phyloP scores from a whole-genome alignment of 495 filamentous ascomycete species.

The Terfezia boudieri region DNA sequence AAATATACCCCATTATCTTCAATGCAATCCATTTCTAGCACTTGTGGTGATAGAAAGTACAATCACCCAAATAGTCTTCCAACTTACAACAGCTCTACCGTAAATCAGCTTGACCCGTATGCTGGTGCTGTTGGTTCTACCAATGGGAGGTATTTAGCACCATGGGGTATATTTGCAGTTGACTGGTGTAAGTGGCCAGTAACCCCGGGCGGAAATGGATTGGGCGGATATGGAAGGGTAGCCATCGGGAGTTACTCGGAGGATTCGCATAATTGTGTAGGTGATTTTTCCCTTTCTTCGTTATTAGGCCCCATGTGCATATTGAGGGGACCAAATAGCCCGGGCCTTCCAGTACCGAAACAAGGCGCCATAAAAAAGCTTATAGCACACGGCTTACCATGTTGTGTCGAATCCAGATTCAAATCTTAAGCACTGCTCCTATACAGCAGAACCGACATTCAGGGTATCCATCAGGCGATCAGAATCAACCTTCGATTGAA shows the following conservation, averaged over 20 bases:
- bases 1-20: background rate
- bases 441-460: conserved; percentile 44
- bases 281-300: conserved; percentile 10
- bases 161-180: conserved; percentile 86
- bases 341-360: background rate
- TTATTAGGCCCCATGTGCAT: background rate
- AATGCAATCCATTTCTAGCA: background rate
- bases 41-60: background rate
- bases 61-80: background rate
- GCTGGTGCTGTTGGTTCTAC: background rate
- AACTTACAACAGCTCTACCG: background rate
- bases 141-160: conserved; percentile 79
- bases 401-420: conserved; percentile 38
- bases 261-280: conserved; percentile 91
- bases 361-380: too few species aligned
- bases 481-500: conserved; percentile 56
- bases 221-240: conserved; percentile 57
- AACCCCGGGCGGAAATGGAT: conserved; percentile 31
- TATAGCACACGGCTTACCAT: too few species aligned
- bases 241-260: conserved; percentile 91
- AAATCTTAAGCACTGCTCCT: conserved; percentile 42
- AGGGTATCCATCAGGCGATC: conserved; percentile 48
- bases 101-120: background rate
- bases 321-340: background rate
- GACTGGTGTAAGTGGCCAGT: conserved; percentile 99